Base-by-base conservation (phyloP, 2,329 filamentous ascomycete species). In the Leptosphaerulina australis region DNA sequence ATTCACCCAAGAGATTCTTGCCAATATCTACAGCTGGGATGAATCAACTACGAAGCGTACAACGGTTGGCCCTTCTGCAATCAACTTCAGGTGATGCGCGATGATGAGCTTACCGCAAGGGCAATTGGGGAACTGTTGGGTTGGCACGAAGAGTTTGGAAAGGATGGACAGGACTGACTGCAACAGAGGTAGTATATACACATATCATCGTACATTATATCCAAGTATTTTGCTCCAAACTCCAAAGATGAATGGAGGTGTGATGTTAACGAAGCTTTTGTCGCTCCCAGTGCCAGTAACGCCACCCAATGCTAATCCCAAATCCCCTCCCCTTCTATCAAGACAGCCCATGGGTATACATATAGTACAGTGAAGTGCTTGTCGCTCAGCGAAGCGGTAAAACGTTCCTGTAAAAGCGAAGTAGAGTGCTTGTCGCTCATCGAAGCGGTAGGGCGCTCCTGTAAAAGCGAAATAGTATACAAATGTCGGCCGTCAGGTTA, bases 331-430 rank as follows among this genome's bases (percentile, higher is more conserved):
- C 26, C 26, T 46, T 44, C 41, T 52, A 54, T 56, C 56, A 41
- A 54, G 39, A 59, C 53, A 59, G 47, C 11, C 20, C 29, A 37
- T 43, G 54, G 55, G 51, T 58, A 53, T 58, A 58, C 46, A 56
- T 60, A 58, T 55, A 34, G 50, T 60, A 60, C 55, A 60, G 35
- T 45, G 31, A 51, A 52, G 40, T 53, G 48, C 36, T 36, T 41
- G 34, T 6, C 22, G 34, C 34, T 25, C 14, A 15, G 35, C 10
- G 35, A 38, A 18, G 35, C 7, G 35, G 7, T 3, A 12, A 3
- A 14, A 25, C 46, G 46, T 39, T 49, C 22, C 31, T 11, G n/a
- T 30, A 15, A 34, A 11, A 44, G 31, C 41, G 31, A 7, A 25
- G 8, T 11, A n/a, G n/a, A n/a, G n/a, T n/a, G n/a, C n/a, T n/a